Conservation (phyloP, 2,329 filamentous ascomycete species). For the Colletotrichum tropicale region DNA sequence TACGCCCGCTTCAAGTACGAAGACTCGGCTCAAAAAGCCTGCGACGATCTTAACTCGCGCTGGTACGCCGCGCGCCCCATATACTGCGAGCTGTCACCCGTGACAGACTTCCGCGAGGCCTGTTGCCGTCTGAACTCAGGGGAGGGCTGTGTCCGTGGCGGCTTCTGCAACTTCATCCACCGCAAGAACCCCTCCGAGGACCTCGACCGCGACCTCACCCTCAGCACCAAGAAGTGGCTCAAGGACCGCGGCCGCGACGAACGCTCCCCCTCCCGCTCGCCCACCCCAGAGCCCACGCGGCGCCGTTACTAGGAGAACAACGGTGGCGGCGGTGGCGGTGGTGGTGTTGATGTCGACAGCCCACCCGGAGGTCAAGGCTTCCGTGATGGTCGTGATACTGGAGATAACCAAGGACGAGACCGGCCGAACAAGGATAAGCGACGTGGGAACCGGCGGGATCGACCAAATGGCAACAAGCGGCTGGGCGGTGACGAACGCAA, state of each 20-base stretch:
- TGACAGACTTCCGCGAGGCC: slow-evolving; percentile 97
- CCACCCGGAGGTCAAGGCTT: background rate
- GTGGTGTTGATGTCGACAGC: background rate
- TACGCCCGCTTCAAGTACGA: slow-evolving; percentile 99
- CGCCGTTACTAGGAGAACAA: slow-evolving; percentile 62
- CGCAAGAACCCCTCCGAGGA: slow-evolving; percentile 92
- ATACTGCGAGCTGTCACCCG: slow-evolving; percentile 96
- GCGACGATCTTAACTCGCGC: slow-evolving; percentile 89
- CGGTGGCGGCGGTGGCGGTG: background rate
- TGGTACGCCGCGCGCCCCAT: slow-evolving; percentile 98
- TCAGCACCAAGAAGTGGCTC: slow-evolving; percentile 97
- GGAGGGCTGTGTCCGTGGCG: slow-evolving; percentile 93
- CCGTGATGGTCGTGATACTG: background rate
- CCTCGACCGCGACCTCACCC: slow-evolving; percentile 83
- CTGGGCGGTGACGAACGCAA: background rate
- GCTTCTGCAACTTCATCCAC: slow-evolving; percentile 99
- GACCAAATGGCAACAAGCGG: background rate
- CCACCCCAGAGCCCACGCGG: slow-evolving; percentile 83
- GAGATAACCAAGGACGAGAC: background rate
- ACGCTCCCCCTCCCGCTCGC: slow-evolving; percentile 80
- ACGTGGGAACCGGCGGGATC: background rate
- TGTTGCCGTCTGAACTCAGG: slow-evolving; percentile 94
- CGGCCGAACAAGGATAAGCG: background rate
- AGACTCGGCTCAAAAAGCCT: slow-evolving; percentile 90
- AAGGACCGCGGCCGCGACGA: slow-evolving; percentile 83